Conservation (phyloP, 495 filamentous ascomycete species). For the Podospora sp. region DNA sequence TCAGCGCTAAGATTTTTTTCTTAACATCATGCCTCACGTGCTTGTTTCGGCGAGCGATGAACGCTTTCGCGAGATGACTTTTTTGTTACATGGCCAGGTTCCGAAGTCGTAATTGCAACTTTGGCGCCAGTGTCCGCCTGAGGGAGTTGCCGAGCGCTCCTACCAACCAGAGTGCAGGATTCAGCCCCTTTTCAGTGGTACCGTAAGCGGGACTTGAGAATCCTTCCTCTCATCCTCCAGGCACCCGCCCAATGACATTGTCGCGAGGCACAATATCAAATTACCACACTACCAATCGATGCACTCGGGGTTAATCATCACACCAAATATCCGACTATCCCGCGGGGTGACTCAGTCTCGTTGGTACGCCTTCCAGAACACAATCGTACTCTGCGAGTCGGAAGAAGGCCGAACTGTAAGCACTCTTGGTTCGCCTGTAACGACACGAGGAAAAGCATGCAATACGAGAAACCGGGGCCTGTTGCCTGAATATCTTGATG, state of each 20-base stretch:
- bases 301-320: background rate
- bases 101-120: background rate
- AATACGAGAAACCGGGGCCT: too few species aligned
- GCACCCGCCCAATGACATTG: background rate
- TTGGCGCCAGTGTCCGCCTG: background rate
- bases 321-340: too few species aligned
- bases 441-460: too few species aligned
- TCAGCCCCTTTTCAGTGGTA: background rate
- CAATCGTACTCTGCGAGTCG: too few species aligned
- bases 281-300: too few species aligned
- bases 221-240: background rate
- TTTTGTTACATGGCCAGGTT: background rate
- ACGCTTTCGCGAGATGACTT: background rate
- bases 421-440: too few species aligned
- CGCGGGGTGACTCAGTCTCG: too few species aligned
- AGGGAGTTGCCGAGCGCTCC: background rate
- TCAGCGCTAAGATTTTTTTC: too few species aligned
- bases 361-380: too few species aligned
- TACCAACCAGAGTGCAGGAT: background rate
- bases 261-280: background rate
- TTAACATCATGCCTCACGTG: too few species aligned
- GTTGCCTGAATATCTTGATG: too few species aligned
- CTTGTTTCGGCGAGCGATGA: background rate
- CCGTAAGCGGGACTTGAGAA: slow-evolving; percentile 2
- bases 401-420: too few species aligned